A percentile compares a stretch with the other conserved stretches of the same genome.
phyloP scores from a whole-genome alignment of 1,284 basidiomycete species.

The Microstroma glucosiphilum region DNA sequence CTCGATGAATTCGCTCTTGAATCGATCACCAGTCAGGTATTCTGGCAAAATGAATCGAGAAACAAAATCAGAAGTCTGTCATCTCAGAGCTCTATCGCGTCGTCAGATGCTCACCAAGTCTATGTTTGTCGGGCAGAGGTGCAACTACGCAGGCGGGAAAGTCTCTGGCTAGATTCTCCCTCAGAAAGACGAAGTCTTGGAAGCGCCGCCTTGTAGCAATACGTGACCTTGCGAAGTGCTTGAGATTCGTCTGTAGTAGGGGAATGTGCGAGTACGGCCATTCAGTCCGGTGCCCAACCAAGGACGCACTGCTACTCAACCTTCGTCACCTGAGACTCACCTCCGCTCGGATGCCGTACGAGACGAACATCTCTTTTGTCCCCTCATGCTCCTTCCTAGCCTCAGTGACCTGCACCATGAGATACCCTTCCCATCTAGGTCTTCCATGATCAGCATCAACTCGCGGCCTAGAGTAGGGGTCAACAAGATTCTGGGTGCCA shows the following conservation, averaged over 20 bases:
- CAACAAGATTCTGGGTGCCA: conserved; percentile 6
- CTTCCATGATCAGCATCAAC: conserved; percentile 1
- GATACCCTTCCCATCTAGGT: conserved; percentile 35
- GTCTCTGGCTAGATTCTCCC: conserved; percentile 78
- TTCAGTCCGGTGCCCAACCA: not conserved
- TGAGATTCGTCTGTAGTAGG: conserved; percentile 65
- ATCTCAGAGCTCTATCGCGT: not conserved
- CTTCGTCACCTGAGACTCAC: conserved; percentile 54
- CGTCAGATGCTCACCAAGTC: conserved; percentile 59
- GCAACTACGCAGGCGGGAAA: conserved; percentile 96
- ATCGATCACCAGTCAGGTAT: conserved; percentile 93
- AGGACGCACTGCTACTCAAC: not conserved
- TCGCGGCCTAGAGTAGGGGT: conserved; percentile 5
- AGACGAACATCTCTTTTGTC: conserved; percentile 83
- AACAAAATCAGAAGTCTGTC: not conserved
- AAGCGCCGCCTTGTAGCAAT: conserved; percentile 75
- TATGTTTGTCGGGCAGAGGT: conserved; percentile 90
- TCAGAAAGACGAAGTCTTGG: conserved; percentile 92
- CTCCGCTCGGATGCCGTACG: conserved; percentile 83
- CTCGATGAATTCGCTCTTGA: conserved; percentile 94
- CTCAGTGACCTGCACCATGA: conserved; percentile 70
- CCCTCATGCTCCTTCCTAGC: conserved; percentile 91
- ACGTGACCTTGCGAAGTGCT: conserved; percentile 63
- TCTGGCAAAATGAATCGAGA: conserved; percentile 14
- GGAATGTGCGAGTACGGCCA: not conserved